A percentile compares a stretch with the other conserved stretches of the same genome.
Conservation (phyloP, 768 basidiomycete species). For the Trichaptum fuscoviolaceum region DNA sequence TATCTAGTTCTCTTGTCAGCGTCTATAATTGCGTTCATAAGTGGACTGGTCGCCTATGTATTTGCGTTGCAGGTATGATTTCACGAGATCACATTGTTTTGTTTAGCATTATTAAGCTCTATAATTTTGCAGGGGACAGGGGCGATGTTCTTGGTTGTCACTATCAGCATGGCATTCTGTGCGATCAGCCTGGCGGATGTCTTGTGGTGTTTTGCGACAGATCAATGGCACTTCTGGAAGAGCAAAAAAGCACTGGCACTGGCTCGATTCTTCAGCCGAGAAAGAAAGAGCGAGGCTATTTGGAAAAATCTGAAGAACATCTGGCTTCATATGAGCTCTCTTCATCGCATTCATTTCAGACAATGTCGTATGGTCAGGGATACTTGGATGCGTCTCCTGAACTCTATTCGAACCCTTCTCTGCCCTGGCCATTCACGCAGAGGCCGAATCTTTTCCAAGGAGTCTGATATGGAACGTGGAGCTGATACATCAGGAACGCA, state of each 20-base stretch:
- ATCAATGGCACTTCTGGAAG: neutral
- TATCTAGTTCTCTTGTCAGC: neutral
- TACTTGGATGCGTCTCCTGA: no score
- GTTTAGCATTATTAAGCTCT: neutral
- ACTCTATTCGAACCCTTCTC: no score
- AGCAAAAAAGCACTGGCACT: neutral
- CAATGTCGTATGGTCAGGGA: no score
- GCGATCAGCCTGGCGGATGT: neutral
- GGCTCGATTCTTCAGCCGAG: no score
- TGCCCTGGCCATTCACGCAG: no score
- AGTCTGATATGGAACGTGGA: no score
- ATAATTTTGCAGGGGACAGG: neutral
- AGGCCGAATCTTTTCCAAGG: no score
- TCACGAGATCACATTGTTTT: neutral
- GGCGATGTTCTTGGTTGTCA: neutral
- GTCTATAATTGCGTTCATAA: neutral
- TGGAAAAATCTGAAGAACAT: no score
- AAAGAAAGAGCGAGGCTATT: no score
- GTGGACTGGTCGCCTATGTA: neutral
- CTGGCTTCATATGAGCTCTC: no score
- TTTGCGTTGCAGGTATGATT: neutral
- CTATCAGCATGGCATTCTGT: neutral
- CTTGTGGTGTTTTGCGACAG: neutral
- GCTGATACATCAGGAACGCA: no score
- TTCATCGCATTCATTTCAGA: no score